These are phyloP conservation scores for Lactarius psammicola DNA, from an alignment of 768 basidiomycete genomes.

Conservation along the genomic window DNA sequence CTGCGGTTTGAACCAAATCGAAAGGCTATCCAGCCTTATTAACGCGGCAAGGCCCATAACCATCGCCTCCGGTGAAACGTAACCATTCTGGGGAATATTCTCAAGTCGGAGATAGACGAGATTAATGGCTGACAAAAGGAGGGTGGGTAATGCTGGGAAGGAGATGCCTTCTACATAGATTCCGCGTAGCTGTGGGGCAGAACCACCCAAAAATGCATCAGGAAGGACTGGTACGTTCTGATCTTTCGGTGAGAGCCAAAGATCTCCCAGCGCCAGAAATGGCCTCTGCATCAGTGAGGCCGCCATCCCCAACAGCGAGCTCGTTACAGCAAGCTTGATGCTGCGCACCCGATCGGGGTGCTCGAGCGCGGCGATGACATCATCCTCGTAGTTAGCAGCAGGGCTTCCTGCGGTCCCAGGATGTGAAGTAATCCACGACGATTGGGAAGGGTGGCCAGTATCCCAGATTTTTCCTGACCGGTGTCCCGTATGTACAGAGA, in stretches of 20 bases:
- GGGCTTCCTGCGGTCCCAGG: not conserved
- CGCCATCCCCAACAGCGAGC: not conserved
- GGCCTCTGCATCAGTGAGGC: not conserved
- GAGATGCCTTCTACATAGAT: not conserved
- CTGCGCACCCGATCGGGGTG: not conserved
- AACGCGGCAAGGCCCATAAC: not conserved
- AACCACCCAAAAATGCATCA: not conserved
- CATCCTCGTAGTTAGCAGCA: not conserved
- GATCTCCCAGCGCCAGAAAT: not conserved
- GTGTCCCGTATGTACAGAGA: not conserved
- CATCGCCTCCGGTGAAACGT: not conserved
- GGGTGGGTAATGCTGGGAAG: not conserved
- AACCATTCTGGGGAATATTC: not conserved
- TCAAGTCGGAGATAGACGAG: slow-evolving; percentile 9
- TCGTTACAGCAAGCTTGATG: not conserved
- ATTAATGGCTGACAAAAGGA: not conserved
- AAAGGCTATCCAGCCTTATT: not conserved
- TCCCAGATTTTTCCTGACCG: not conserved
- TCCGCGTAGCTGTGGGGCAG: not conserved
- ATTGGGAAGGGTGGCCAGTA: not conserved
- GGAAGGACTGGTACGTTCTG: not conserved
- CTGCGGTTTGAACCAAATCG: not conserved
- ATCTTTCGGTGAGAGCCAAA: slow-evolving; percentile 1
- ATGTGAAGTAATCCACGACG: not conserved
- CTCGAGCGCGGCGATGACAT: not conserved